Base-by-base conservation (phyloP, 2,329 filamentous ascomycete genomes). In the Trichophyton mentagrophytes region DNA sequence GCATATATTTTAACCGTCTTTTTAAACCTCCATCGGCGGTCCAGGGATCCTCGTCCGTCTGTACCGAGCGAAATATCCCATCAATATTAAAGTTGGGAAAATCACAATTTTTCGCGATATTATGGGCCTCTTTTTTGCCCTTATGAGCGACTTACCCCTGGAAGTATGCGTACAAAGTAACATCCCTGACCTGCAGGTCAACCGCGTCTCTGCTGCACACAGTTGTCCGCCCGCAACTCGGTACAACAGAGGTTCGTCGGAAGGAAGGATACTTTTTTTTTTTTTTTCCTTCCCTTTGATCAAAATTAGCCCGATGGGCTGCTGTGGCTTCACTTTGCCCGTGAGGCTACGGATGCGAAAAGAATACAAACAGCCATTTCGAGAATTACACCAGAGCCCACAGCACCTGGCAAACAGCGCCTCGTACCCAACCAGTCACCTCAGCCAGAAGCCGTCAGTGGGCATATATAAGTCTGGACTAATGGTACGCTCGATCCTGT, bases 121-220 rank as follows among this genome's bases (percentile, higher is more conserved):
- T 22, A 51, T 51, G 46, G 46, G 22, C 20, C 20, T 11, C 7
- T 27, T 30, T 51, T 44, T n/a, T 44, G 15, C n/a, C 46, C 46
- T 22, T 51, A 51, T 51, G 46, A 51, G 46, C 46, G 46, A 51
- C 46, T 27, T 51, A 51, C 46, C 46, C 46, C 46, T 51, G 46
- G 46, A 11, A 51, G 40, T 51, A 15, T n/a, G 20, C 46, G 11
- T 47, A 22, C 20, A 20, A 20, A 22, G 22, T 51, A 51, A 22
- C 25, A 38, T 38, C 33, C 33, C 33, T 38, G 33, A 22, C 22
- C 22, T 51, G 46, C 46, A 51, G 46, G 46, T 51, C 25, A 22
- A 51, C 46, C 46, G 46, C 46, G 44, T 47, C 44, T 22, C 44
- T 47, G 44, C 44, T 27, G 20, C 25, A 51, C 11, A 11, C 46